These are phyloP conservation scores for Diplodia mutila DNA, from an alignment of 2,329 filamentous ascomycete genomes.

Conservation along the genomic window DNA sequence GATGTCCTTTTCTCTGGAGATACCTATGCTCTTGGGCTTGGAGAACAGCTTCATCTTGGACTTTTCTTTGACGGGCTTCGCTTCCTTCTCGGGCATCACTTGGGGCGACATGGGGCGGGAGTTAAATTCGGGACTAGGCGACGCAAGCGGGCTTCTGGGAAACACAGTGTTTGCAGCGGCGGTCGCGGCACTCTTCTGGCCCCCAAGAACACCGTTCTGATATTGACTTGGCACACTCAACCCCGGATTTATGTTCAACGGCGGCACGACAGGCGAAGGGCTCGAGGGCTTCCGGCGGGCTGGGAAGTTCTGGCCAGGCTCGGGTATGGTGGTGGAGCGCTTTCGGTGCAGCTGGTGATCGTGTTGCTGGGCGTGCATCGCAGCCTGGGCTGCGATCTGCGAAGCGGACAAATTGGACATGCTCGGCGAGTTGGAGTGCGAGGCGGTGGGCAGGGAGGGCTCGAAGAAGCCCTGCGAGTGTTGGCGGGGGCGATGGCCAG, in stretches of 20 bases:
- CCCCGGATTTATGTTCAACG: neutral
- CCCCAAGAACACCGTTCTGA: slow-evolving; percentile 65
- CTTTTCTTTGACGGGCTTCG: slow-evolving; percentile 70
- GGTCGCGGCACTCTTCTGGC: slow-evolving; percentile 67
- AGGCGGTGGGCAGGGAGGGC: slow-evolving; percentile 68
- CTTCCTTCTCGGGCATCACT: slow-evolving; percentile 55
- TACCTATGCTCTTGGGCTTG: slow-evolving; percentile 72
- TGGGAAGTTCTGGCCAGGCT: slow-evolving; percentile 45
- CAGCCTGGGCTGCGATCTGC: slow-evolving; percentile 79
- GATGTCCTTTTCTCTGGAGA: slow-evolving; percentile 65
- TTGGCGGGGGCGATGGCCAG: slow-evolving; percentile 65
- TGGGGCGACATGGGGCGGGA: slow-evolving; percentile 32
- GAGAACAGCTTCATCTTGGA: slow-evolving; percentile 81
- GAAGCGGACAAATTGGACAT: slow-evolving; percentile 63
- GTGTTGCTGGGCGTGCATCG: slow-evolving; percentile 64
- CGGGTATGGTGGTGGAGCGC: slow-evolving; percentile 74
- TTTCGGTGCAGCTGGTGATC: slow-evolving; percentile 61
- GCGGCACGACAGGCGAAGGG: slow-evolving; percentile 54
- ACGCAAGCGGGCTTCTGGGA: slow-evolving; percentile 61
- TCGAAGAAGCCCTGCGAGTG: slow-evolving; percentile 78
- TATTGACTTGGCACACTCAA: slow-evolving; percentile 44
- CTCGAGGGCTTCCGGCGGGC: slow-evolving; percentile 54
- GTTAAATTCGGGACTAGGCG: slow-evolving; percentile 36
- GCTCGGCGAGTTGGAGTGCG: slow-evolving; percentile 59
- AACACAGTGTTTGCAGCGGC: slow-evolving; percentile 76